Conservation (phyloP, 1,284 basidiomycete species). For the Pyrrhoderma lamaoense region DNA sequence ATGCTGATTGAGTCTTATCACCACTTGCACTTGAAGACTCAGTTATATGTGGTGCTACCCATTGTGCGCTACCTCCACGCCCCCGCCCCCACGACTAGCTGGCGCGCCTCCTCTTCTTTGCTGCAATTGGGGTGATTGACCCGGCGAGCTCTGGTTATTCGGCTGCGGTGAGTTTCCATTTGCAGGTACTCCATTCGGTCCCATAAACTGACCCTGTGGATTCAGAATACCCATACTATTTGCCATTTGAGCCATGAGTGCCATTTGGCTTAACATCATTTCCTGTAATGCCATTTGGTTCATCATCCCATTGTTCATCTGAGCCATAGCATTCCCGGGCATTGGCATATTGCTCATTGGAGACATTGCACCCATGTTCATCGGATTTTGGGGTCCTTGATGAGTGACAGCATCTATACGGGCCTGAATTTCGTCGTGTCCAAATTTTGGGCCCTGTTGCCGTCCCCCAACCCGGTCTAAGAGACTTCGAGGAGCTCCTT, state of each 20-base stretch:
- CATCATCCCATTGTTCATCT: conserved; percentile 38
- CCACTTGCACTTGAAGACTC: background rate
- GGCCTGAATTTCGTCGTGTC: conserved; percentile 64
- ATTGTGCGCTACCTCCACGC: conserved; percentile 12
- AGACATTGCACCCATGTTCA: conserved; percentile 28
- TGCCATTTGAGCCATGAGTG: conserved; percentile 77
- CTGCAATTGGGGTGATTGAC: conserved; percentile 25
- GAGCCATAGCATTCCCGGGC: conserved; percentile 38
- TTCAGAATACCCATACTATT: conserved; percentile 66
- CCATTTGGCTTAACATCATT: conserved; percentile 83
- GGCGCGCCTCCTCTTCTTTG: conserved; percentile 31
- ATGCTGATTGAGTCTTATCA: conserved; percentile 18
- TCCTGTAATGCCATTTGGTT: conserved; percentile 72
- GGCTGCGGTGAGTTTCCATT: conserved; percentile 25
- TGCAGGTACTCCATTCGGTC: conserved; percentile 42
- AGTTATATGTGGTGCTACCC: conserved; percentile 11
- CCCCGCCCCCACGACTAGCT: conserved; percentile 22
- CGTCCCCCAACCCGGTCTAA: conserved; percentile 63
- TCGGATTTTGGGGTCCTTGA: conserved; percentile 32
- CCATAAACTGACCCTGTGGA: conserved; percentile 45
- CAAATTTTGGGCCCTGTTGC: conserved; percentile 31
- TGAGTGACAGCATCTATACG: conserved; percentile 71
- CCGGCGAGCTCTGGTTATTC: conserved; percentile 23
- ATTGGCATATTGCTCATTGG: conserved; percentile 45
- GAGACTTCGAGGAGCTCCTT: conserved; percentile 46